A percentile compares a stretch with the other conserved stretches of the same genome.
Evolutionary conservation across 352 stramenopile genomes (phyloP).

Genomic region (Aphanomyces stellatus): DNA sequence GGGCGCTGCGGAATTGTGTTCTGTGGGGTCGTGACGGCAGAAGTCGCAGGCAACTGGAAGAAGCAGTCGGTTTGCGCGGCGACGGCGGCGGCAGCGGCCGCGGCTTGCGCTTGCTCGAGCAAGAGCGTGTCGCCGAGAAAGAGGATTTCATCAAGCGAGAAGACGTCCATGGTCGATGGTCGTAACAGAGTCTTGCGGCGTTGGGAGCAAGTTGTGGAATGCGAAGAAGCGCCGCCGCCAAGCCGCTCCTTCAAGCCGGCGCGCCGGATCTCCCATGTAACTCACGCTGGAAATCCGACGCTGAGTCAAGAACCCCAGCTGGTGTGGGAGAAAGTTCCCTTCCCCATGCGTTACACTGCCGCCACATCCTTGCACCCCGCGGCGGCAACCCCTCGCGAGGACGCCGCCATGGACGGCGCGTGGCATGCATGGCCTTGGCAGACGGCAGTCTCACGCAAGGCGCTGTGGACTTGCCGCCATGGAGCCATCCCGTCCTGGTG

Average conservation of each 20-base stretch:
- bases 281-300: no score
- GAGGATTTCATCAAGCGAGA: constrained; percentile 11
- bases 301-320: no score
- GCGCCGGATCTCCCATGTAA: no score
- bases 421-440: no score
- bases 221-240: background rate
- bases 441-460: no score
- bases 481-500: no score
- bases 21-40: background rate
- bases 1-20: background rate
- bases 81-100: background rate
- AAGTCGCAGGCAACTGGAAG: background rate
- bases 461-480: no score
- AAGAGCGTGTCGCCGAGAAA: background rate
- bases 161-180: constrained; percentile 3
- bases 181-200: background rate
- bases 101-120: background rate
- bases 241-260: background rate
- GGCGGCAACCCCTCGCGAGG: no score
- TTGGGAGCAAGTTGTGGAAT: background rate
- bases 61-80: background rate
- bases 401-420: no score
- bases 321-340: no score
- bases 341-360: no score
- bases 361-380: no score